Percentiles rank a stretch among this genome's conserved stretches.
phyloP scores from a whole-genome alignment of 192 early-diverging fungal genomes.

The Geranomyces variabilis region DNA sequence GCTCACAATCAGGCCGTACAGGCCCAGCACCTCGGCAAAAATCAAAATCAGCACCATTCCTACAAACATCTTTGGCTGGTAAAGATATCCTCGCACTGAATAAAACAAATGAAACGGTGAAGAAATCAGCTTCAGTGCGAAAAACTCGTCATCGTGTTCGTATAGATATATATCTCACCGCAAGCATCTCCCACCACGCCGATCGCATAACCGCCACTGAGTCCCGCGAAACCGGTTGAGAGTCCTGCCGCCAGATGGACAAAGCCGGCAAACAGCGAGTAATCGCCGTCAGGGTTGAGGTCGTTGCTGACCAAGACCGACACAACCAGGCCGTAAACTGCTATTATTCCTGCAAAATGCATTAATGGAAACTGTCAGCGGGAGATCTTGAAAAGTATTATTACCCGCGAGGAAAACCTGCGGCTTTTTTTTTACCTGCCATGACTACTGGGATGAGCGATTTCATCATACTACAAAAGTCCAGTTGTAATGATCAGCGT shows the following conservation, averaged over 20 bases:
- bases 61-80: constrained; percentile 47
- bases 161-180: constrained; percentile 9
- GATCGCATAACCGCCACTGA: constrained; percentile 97
- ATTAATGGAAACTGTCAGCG: neutral
- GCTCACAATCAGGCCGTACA: constrained; percentile 82
- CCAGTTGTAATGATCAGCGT: neutral
- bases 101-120: neutral
- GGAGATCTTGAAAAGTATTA: neutral
- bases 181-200: constrained; percentile 97
- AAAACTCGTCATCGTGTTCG: neutral
- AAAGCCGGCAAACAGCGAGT: constrained; percentile 73
- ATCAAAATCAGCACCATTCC: constrained; percentile 91
- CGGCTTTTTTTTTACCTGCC: constrained; percentile 46
- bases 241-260: constrained; percentile 95
- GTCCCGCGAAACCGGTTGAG: constrained; percentile 86
- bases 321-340: constrained; percentile 97
- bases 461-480: constrained; percentile 50
- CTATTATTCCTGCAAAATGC: constrained; percentile 85
- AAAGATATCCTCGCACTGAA: constrained; percentile 68
- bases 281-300: constrained; percentile 40
- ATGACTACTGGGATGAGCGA: constrained; percentile 93
- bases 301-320: constrained; percentile 77
- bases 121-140: neutral
- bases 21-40: constrained; percentile 95
- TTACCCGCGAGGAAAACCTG: constrained; percentile 2